phyloP scores from a whole-genome alignment of 2,329 filamentous ascomycete species.

The Cryphonectria nitschkei region DNA sequence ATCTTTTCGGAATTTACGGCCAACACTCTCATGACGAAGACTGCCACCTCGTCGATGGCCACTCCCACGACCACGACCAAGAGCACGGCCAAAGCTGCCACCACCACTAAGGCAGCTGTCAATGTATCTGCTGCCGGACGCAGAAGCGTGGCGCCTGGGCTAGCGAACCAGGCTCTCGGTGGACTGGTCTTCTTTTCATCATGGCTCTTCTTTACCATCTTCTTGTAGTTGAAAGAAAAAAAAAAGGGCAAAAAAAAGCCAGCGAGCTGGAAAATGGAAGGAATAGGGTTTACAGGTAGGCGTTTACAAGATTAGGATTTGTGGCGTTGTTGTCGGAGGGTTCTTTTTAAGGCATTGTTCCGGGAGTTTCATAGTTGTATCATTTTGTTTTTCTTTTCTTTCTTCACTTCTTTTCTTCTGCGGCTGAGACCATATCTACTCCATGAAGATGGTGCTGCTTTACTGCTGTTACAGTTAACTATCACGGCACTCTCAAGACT shows the following conservation, averaged over 20 bases:
- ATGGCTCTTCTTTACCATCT: constrained; percentile 11
- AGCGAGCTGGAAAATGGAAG: neutral
- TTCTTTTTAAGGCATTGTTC: neutral
- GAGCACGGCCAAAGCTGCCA: neutral
- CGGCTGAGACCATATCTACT: neutral
- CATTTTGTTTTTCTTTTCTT: neutral
- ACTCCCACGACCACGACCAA: neutral
- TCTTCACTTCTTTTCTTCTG: neutral
- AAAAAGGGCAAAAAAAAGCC: neutral
- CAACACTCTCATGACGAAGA: constrained; percentile 6
- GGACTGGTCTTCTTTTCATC: constrained; percentile 13
- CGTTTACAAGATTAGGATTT: neutral
- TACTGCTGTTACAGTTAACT: neutral
- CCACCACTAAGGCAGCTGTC: neutral
- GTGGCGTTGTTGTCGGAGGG: neutral
- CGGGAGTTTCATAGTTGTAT: neutral
- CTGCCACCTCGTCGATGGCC: neutral
- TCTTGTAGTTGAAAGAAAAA: neutral
- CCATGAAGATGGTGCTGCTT: neutral
- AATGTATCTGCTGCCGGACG: constrained; percentile 8
- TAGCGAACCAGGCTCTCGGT: constrained; percentile 5
- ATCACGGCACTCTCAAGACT: neutral
- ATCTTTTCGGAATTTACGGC: neutral
- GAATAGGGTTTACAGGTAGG: neutral
- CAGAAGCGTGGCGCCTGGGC: neutral